phyloP scores from a whole-genome alignment of 2,329 filamentous ascomycete genomes.

The Coniochaeta pulveracea region DNA sequence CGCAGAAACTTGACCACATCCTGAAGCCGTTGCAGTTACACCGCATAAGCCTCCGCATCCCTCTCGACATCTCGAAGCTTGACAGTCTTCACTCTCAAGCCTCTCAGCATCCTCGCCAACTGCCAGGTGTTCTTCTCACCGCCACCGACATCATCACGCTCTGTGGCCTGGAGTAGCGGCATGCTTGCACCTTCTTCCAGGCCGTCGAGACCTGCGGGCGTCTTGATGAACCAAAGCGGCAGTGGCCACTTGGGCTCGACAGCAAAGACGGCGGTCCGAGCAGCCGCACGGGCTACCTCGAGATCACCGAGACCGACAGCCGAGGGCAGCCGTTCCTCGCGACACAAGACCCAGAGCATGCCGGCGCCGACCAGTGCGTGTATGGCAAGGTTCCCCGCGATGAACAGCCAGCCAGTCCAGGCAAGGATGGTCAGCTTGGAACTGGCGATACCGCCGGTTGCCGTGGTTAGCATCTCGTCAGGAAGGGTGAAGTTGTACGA shows the following conservation, averaged over 20 bases:
- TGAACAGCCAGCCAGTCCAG: constrained; percentile 12
- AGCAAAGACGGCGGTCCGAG: background rate
- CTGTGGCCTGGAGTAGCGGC: background rate
- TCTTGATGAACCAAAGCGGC: background rate
- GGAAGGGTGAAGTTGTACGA: constrained; percentile 8
- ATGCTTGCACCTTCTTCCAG: background rate
- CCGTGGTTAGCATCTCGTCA: constrained; percentile 7
- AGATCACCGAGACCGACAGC: constrained; percentile 1
- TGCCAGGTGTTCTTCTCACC: constrained; percentile 2
- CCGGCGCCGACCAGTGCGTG: no score
- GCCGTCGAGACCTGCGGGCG: background rate
- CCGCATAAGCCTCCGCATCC: no score
- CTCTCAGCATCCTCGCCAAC: background rate
- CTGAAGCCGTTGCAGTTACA: no score
- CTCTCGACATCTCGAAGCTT: background rate
- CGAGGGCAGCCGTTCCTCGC: background rate
- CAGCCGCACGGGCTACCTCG: background rate
- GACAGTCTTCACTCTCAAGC: background rate
- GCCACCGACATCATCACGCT: background rate
- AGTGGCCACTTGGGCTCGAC: background rate
- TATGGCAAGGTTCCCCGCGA: constrained; percentile 5
- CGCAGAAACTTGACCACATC: no score
- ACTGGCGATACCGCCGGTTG: constrained; percentile 9
- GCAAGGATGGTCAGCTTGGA: constrained; percentile 8
- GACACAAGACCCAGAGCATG: background rate